Conservation (phyloP, 176 grass and related monocot species). For the Alloteropsis semialata region DNA sequence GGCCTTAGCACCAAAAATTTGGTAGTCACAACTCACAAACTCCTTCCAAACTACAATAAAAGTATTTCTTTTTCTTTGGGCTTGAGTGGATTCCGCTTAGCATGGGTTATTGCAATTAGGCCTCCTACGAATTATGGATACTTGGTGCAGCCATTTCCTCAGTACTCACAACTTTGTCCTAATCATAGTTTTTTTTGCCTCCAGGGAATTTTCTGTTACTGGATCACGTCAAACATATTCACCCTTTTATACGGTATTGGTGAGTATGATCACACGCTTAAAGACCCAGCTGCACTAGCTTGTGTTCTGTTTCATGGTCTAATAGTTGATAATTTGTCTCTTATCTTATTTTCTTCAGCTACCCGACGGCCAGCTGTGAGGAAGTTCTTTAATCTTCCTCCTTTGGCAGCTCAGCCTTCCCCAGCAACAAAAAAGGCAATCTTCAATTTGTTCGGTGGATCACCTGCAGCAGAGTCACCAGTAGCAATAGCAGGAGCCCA, state of each 20-base stretch:
- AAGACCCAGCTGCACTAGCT: constrained; percentile 2
- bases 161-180: constrained; percentile 14
- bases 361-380: constrained; percentile 49
- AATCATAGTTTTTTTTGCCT: neutral
- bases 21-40: constrained; percentile 5
- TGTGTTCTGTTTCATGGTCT: constrained; percentile 15
- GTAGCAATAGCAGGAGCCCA: constrained; percentile 25
- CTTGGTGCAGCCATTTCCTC: neutral
- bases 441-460: constrained; percentile 55
- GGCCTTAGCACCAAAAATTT: neutral
- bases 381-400: constrained; percentile 62
- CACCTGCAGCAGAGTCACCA: constrained; percentile 34
- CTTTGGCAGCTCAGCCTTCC: constrained; percentile 26
- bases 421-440: constrained; percentile 17
- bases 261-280: constrained; percentile 42
- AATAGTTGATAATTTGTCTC: neutral
- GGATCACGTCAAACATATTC: constrained; percentile 92
- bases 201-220: constrained; percentile 93
- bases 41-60: neutral
- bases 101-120: neutral
- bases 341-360: constrained; percentile 35
- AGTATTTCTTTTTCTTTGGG: neutral
- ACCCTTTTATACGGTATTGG: constrained; percentile 66
- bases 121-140: neutral
- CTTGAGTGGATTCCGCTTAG: neutral